A percentile compares a stretch with the other conserved stretches of the same genome.
phyloP scores from a whole-genome alignment of 164 flowering plant species.

The Nymphaea thermarum region DNA sequence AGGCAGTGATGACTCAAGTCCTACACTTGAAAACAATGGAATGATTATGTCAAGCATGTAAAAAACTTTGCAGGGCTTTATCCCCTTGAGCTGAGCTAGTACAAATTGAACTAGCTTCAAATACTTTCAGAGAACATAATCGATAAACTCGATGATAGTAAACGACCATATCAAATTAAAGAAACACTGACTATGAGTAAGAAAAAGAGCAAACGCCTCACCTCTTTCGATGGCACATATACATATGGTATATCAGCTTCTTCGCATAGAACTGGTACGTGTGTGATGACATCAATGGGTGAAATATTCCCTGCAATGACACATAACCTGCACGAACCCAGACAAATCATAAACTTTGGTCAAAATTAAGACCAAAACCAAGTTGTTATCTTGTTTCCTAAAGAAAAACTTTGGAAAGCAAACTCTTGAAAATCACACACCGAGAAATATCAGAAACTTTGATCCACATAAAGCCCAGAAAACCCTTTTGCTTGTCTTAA shows the following conservation, averaged over 20 bases:
- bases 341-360: neutral
- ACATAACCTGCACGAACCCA: constrained; percentile 53
- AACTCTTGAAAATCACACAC: too few relatives aligned
- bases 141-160: neutral
- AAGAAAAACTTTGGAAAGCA: too few relatives aligned
- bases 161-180: neutral
- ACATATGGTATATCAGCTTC: constrained; percentile 79
- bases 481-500: too few relatives aligned
- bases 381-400: too few relatives aligned
- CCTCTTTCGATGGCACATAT: constrained; percentile 92
- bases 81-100: too few relatives aligned
- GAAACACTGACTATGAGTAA: neutral
- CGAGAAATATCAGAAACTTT: too few relatives aligned
- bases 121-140: neutral
- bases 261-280: constrained; percentile 84
- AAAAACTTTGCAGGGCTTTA: too few relatives aligned
- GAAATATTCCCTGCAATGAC: constrained; percentile 92
- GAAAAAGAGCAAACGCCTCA: constrained; percentile 16
- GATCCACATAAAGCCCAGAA: too few relatives aligned
- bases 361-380: too few relatives aligned
- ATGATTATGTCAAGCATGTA: neutral
- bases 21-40: neutral
- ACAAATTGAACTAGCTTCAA: neutral
- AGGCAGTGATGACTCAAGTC: neutral
- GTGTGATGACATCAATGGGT: constrained; percentile 93